A percentile compares a stretch with the other conserved stretches of the same genome.
phyloP scores from a whole-genome alignment of 1,284 basidiomycete genomes.

The Ganoderma meredithae region DNA sequence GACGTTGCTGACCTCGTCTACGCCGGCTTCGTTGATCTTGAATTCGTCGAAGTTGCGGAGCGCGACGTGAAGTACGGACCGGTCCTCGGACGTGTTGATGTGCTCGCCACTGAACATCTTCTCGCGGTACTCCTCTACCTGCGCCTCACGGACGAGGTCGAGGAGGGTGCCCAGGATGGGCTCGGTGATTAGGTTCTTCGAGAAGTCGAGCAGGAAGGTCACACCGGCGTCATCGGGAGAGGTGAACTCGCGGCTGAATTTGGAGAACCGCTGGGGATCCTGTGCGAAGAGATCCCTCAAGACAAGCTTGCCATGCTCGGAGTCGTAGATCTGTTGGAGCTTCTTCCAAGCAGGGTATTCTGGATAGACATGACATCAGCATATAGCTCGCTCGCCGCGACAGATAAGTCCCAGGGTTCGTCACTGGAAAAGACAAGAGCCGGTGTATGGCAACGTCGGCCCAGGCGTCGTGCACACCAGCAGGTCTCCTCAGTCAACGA shows the following conservation, averaged over 20 bases:
- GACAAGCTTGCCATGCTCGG: constrained; percentile 78
- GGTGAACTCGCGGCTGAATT: constrained; percentile 84
- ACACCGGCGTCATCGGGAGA: constrained; percentile 72
- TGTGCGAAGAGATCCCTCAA: constrained; percentile 92
- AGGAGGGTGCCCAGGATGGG: constrained; percentile 84
- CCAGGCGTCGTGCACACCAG: too few relatives aligned
- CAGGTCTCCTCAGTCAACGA: neutral
- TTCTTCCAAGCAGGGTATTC: constrained; percentile 92
- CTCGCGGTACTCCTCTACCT: constrained; percentile 87
- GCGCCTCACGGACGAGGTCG: constrained; percentile 84
- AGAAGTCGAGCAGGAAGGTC: constrained; percentile 93
- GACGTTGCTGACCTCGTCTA: constrained; percentile 84
- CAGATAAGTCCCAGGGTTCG: neutral
- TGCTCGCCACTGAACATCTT: constrained; percentile 96
- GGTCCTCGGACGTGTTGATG: constrained; percentile 98
- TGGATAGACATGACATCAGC: constrained; percentile 41
- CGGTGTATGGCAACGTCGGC: neutral
- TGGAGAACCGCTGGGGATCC: constrained; percentile 88
- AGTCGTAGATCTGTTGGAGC: constrained; percentile 86
- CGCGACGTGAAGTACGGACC: constrained; percentile 95
- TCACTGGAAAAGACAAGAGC: neutral
- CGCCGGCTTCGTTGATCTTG: constrained; percentile 83
- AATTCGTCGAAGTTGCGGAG: constrained; percentile 87
- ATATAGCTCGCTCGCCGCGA: neutral
- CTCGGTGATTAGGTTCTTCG: constrained; percentile 95